phyloP scores from a whole-genome alignment of 2,329 filamentous ascomycete species.

The Fusarium tuaranense region DNA sequence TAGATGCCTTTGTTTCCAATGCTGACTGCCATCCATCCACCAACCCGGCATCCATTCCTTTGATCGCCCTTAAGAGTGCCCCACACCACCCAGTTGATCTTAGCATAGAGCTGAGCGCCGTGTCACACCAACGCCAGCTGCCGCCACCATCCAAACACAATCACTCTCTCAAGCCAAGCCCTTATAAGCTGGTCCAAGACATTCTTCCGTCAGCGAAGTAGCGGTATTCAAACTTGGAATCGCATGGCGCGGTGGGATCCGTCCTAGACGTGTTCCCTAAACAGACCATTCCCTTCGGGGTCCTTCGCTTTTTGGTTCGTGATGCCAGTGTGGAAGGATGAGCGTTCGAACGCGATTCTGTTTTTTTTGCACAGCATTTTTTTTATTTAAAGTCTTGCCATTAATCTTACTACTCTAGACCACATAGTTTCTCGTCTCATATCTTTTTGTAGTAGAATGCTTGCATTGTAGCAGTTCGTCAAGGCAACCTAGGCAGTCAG shows the following conservation, averaged over 20 bases:
- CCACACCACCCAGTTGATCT: background rate
- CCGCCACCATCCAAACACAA: background rate
- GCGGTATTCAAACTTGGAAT: background rate
- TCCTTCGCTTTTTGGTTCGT: background rate
- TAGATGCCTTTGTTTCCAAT: background rate
- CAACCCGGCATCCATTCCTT: background rate
- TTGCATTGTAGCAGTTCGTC: background rate
- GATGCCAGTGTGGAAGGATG: background rate
- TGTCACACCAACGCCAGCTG: background rate
- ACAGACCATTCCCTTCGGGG: background rate
- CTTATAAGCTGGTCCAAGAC: background rate
- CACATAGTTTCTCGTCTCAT: background rate
- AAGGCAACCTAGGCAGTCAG: too few relatives aligned
- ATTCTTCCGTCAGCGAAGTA: background rate
- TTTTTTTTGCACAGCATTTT: background rate
- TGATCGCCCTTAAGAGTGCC: background rate
- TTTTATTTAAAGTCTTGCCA: too few relatives aligned
- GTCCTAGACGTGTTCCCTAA: background rate
- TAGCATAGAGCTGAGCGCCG: background rate
- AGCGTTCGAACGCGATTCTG: background rate
- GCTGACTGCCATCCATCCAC: background rate
- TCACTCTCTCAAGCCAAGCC: background rate
- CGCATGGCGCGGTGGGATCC: background rate
- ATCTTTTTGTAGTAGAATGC: background rate
- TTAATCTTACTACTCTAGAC: background rate